phyloP scores from a whole-genome alignment of 1,139 yeast genomes.

The Saccharomycopsis crataegensis region DNA sequence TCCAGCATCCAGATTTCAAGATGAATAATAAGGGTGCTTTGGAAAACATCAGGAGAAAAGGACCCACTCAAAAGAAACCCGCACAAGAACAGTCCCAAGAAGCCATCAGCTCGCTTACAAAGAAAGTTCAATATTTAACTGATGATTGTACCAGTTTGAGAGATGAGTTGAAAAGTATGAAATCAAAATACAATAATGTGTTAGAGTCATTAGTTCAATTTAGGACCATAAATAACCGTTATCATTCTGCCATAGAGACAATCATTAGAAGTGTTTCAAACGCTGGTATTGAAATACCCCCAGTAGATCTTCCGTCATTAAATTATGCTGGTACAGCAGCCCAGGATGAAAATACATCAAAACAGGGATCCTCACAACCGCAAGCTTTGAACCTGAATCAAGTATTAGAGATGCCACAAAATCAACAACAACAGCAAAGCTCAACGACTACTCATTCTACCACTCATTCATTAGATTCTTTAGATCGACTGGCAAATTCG shows the following conservation, averaged over 20 bases:
- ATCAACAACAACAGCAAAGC: slow-evolving; percentile 1
- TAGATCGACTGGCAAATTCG: not conserved
- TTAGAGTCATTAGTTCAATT: slow-evolving; percentile 52
- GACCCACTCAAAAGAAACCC: slow-evolving; percentile 50
- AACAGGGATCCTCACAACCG: not conserved
- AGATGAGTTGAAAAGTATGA: slow-evolving; percentile 40
- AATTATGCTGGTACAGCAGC: not conserved
- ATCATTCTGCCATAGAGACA: slow-evolving; percentile 42
- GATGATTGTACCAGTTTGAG: slow-evolving; percentile 36
- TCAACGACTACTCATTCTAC: not conserved
- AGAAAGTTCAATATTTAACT: slow-evolving; percentile 36
- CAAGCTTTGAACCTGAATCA: slow-evolving; percentile 5
- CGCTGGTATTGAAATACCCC: slow-evolving; percentile 63
- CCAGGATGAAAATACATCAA: not conserved
- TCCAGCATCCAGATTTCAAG: slow-evolving; percentile 82
- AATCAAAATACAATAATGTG: slow-evolving; percentile 55
- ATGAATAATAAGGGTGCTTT: slow-evolving; percentile 62
- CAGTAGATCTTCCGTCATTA: slow-evolving; percentile 47
- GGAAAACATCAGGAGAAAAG: slow-evolving; percentile 75
- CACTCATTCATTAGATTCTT: not conserved
- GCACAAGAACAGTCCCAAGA: slow-evolving; percentile 26
- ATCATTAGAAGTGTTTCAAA: slow-evolving; percentile 43
- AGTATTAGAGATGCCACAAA: slow-evolving; percentile 4
- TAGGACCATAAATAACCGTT: slow-evolving; percentile 49
- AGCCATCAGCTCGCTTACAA: slow-evolving; percentile 32